Evolutionary conservation across 1,139 yeast species (phyloP).

Genomic region (Suhomyces chickasaworum): DNA sequence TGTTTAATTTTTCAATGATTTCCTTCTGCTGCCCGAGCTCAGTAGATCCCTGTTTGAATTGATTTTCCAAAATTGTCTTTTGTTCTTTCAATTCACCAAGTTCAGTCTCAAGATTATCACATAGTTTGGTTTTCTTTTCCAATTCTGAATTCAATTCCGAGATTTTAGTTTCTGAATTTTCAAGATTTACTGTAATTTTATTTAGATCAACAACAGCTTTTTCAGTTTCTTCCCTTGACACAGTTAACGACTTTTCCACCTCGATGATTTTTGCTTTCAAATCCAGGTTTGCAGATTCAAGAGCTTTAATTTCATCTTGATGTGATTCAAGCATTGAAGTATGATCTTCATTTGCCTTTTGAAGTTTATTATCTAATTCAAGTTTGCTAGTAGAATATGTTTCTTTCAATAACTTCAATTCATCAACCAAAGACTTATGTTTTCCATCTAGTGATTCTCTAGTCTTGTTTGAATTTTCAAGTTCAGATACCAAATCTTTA

Average conservation of each 20-base stretch:
- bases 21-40: background rate
- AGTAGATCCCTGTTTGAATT: background rate
- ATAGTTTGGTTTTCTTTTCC: background rate
- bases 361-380: constrained; percentile 9
- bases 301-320: background rate
- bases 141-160: background rate
- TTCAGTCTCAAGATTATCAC: background rate
- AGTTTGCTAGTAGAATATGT: constrained; percentile 11
- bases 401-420: constrained; percentile 3
- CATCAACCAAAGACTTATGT: background rate
- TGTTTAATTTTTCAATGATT: background rate
- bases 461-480: constrained; percentile 3
- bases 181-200: background rate
- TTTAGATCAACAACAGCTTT: background rate
- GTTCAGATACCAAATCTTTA: background rate
- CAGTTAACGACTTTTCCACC: background rate
- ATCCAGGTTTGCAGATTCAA: background rate
- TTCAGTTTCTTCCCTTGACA: background rate
- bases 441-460: constrained; percentile 1
- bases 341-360: background rate
- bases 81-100: background rate
- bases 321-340: background rate
- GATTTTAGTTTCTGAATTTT: background rate
- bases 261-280: background rate
- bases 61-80: background rate